A percentile compares a stretch with the other conserved stretches of the same genome.
Conservation (phyloP, 306 rosid species). For the Neltuma alba region DNA sequence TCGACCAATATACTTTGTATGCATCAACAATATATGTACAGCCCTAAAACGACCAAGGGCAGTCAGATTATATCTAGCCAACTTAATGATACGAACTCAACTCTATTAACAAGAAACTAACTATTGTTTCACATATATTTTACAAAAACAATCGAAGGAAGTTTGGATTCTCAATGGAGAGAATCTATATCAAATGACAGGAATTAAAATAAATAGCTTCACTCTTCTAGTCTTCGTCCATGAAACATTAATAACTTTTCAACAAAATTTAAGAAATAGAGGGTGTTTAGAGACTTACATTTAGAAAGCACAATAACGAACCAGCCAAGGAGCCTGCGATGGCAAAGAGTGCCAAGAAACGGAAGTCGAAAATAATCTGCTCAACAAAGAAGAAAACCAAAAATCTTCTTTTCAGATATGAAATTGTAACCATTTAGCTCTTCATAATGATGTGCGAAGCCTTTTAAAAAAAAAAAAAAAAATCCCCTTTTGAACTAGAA, state of each 20-base stretch:
- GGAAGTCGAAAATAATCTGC: conserved; percentile 92
- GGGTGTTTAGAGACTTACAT: conserved; percentile 55
- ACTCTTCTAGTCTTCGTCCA: neutral
- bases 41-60: conserved; percentile 60
- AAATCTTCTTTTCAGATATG: conserved; percentile 14
- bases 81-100: conserved; percentile 16
- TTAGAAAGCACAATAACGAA: conserved; percentile 92
- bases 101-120: neutral
- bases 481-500: too few species aligned
- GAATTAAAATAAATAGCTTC: conserved; percentile 22
- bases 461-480: neutral
- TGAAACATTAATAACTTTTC: neutral
- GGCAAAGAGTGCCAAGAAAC: conserved; percentile 94
- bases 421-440: conserved; percentile 20
- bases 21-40: conserved; percentile 82
- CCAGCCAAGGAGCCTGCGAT: conserved; percentile 97
- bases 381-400: conserved; percentile 31
- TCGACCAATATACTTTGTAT: conserved; percentile 84
- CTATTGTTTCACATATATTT: conserved; percentile 10
- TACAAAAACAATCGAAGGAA: neutral
- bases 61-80: conserved; percentile 29
- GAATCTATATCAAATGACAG: neutral
- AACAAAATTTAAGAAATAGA: neutral
- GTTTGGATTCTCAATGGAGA: neutral
- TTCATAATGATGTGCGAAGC: neutral